A percentile compares a stretch with the other conserved stretches of the same genome.
These are phyloP conservation scores for Bretziella fagacearum DNA, from an alignment of 2,329 filamentous ascomycete species.

Conservation along the genomic window DNA sequence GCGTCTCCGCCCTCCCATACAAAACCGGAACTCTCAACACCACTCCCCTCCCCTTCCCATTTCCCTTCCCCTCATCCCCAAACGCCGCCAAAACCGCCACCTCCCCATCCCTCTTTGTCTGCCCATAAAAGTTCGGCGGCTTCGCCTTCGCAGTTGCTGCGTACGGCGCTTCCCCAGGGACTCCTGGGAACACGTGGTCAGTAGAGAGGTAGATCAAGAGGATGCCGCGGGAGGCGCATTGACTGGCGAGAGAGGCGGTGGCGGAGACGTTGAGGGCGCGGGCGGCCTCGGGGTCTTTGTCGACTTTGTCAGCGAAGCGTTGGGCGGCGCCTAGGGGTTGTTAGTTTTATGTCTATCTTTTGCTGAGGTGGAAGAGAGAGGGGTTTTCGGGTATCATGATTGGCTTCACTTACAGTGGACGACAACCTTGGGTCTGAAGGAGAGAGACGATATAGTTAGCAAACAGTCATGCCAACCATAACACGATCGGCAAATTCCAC, in stretches of 20 bases:
- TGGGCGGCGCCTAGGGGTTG: constrained; percentile 55
- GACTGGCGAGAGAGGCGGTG: constrained; percentile 45
- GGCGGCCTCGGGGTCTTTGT: constrained; percentile 60
- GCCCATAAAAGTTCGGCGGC: constrained; percentile 61
- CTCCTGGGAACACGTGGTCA: constrained; percentile 64
- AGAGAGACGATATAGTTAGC: background rate
- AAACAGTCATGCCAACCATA: too few relatives aligned
- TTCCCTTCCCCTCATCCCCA: constrained; percentile 25
- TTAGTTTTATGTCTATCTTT: constrained; percentile 1
- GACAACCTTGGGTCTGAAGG: constrained; percentile 52
- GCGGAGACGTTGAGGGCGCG: constrained; percentile 58
- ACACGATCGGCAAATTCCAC: background rate
- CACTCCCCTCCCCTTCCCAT: constrained; percentile 37
- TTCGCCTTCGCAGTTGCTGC: constrained; percentile 42
- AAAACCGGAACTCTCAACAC: constrained; percentile 69
- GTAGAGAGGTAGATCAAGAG: constrained; percentile 66
- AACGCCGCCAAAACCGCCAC: constrained; percentile 48
- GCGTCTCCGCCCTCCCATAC: constrained; percentile 57
- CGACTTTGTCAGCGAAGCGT: constrained; percentile 72
- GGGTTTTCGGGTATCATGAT: background rate
- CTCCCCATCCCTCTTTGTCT: constrained; percentile 45
- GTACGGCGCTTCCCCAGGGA: constrained; percentile 69
- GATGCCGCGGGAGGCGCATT: constrained; percentile 44
- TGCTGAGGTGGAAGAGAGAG: too few relatives aligned
- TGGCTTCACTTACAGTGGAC: constrained; percentile 50